phyloP scores from a whole-genome alignment of 164 flowering plant species.

The Malania oleifera region DNA sequence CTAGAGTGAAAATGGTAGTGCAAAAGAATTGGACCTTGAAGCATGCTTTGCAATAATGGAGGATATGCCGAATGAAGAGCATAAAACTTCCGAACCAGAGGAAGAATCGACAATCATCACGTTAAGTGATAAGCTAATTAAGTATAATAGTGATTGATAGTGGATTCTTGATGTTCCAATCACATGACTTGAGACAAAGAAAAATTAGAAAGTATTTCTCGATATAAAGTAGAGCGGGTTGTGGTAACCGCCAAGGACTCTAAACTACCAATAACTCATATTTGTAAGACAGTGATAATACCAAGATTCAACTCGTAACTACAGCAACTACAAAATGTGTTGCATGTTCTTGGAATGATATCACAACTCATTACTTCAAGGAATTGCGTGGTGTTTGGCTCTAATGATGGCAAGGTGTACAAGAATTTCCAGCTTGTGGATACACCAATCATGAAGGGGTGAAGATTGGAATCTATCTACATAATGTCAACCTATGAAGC shows the following conservation, averaged over 20 bases:
- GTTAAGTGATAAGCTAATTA: too few relatives aligned
- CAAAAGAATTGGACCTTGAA: too few relatives aligned
- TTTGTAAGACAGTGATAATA: not conserved
- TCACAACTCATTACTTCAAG: constrained; percentile 14
- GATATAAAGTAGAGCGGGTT: constrained; percentile 8
- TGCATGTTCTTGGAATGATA: constrained; percentile 13
- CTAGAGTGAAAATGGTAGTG: too few relatives aligned
- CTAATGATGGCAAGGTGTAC: constrained; percentile 9
- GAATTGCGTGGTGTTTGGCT: constrained; percentile 13
- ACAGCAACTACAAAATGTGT: constrained; percentile 1
- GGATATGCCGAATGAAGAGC: too few relatives aligned
- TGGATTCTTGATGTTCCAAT: constrained; percentile 13
- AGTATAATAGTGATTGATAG: constrained; percentile 18
- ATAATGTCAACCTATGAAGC: constrained; percentile 1
- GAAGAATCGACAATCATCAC: too few relatives aligned
- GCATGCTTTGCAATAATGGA: too few relatives aligned
- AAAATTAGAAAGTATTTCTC: not conserved
- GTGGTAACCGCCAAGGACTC: constrained; percentile 12
- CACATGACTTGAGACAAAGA: constrained; percentile 14
- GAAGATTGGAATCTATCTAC: constrained; percentile 3
- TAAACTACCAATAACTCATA: constrained; percentile 11
- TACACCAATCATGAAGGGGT: constrained; percentile 13
- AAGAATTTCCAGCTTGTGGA: not conserved
- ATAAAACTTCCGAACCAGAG: too few relatives aligned
- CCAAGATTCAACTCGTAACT: not conserved